These are phyloP conservation scores for Solanum hybrid DNA, from an alignment of 305 asterid genomes.

Conservation along the genomic window DNA sequence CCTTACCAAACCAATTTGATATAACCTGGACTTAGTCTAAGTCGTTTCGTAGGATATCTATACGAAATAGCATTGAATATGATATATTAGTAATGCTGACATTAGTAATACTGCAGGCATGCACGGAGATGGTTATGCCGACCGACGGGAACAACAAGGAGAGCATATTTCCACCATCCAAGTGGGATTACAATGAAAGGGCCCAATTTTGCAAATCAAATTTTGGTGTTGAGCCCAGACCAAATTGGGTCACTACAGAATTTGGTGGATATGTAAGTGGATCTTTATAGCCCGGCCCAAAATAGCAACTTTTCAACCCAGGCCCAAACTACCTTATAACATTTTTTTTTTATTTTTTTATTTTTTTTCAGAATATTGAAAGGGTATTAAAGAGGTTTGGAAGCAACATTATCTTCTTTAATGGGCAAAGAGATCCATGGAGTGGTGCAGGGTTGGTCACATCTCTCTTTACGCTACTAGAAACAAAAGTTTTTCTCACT, in stretches of 20 bases:
- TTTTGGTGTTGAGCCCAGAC: conserved; percentile 52
- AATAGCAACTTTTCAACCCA: not conserved
- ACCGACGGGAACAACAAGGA: conserved; percentile 44
- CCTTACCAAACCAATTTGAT: not conserved
- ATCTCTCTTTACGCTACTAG: not conserved
- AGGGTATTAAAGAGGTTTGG: conserved; percentile 55
- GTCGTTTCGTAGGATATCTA: too few species aligned
- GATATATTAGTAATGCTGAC: not conserved
- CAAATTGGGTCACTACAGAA: conserved; percentile 62
- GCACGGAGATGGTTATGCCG: conserved; percentile 72
- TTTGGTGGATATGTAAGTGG: conserved; percentile 69
- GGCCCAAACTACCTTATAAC: not conserved
- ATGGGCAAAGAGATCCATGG: conserved; percentile 93
- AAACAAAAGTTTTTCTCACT: not conserved
- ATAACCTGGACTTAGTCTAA: not conserved
- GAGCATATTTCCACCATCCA: conserved; percentile 54
- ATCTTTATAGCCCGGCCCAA: not conserved
- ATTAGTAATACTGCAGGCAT: conserved; percentile 36
- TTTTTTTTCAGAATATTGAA: conserved; percentile 49
- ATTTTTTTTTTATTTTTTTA: not conserved
- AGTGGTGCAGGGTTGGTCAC: conserved; percentile 74
- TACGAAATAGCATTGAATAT: not conserved
- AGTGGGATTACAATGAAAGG: conserved; percentile 42
- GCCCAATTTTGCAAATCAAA: conserved; percentile 22
- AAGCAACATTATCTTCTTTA: conserved; percentile 84